Percentiles rank a stretch among this genome's conserved stretches.
phyloP scores from a whole-genome alignment of 2,329 filamentous ascomycete species.

The Beauveria scarabaeidicola region DNA sequence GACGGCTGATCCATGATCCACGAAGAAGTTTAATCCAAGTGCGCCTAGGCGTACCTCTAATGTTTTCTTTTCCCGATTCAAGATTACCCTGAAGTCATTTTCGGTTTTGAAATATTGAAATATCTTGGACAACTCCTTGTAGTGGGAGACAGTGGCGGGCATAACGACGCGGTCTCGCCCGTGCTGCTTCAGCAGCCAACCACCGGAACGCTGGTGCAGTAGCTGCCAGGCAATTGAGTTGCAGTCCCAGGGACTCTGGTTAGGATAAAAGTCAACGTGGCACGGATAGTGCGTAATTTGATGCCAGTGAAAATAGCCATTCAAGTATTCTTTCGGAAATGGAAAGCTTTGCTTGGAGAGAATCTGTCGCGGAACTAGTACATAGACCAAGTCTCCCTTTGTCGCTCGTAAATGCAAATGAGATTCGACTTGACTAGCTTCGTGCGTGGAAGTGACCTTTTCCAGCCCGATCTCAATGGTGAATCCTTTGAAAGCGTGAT shows the following conservation, averaged over 20 bases:
- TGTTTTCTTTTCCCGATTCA: not conserved
- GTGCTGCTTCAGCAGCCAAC: not conserved
- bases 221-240: not conserved
- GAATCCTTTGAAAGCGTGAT: not conserved
- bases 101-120: not conserved
- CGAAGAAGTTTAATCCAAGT: not conserved
- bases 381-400: not conserved
- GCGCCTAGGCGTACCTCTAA: not conserved
- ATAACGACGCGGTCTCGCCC: not conserved
- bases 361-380: not conserved
- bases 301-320: not conserved
- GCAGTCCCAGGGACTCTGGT: not conserved
- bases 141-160: not conserved
- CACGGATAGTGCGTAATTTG: fast-evolving
- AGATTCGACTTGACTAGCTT: not conserved
- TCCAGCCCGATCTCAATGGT: not conserved
- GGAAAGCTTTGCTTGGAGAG: not conserved
- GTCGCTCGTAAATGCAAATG: not conserved
- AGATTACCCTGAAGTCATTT: fast-evolving
- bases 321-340: not conserved
- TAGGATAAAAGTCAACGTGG: not conserved
- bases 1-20: not conserved
- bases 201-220: not conserved
- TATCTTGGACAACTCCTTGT: not conserved
- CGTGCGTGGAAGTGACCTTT: fast-evolving